Evolutionary conservation across 345 rosid species (phyloP).

Genomic region (Garcia nutans): DNA sequence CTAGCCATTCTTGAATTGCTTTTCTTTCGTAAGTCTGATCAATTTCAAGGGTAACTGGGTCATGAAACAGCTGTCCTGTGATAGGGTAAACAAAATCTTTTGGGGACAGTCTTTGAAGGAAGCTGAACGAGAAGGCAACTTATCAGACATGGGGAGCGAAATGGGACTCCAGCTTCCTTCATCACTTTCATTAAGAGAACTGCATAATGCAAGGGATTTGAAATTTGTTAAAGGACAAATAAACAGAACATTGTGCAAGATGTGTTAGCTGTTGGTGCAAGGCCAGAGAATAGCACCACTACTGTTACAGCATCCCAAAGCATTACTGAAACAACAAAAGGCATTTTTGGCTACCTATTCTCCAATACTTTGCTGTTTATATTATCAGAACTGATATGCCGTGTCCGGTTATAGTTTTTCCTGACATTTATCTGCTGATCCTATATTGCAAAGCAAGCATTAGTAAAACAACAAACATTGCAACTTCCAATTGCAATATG

Average conservation of each 20-base stretch:
- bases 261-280: neutral
- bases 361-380: slow-evolving; percentile 30
- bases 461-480: slow-evolving; percentile 11
- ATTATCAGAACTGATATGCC: slow-evolving; percentile 35
- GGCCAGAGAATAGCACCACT: neutral
- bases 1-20: slow-evolving; percentile 73
- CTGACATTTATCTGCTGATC: slow-evolving; percentile 25
- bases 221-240: neutral
- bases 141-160: slow-evolving; percentile 48
- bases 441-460: slow-evolving; percentile 24
- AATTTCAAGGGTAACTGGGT: slow-evolving; percentile 71
- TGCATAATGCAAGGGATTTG: slow-evolving; percentile 24
- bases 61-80: slow-evolving; percentile 55
- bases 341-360: slow-evolving; percentile 28
- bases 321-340: neutral
- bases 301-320: neutral
- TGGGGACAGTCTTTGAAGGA: too few relatives aligned
- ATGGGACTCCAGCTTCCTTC: slow-evolving; percentile 49
- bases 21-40: slow-evolving; percentile 72
- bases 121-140: slow-evolving; percentile 35
- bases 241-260: neutral
- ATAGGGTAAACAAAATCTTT: slow-evolving; percentile 75
- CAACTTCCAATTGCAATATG: neutral
- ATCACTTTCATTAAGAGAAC: slow-evolving; percentile 38
- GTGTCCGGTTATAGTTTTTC: slow-evolving; percentile 18